Evolutionary conservation across 495 filamentous ascomycete genomes (phyloP), one percentile per base, ranked within the genome.

Genomic region (Evansstolkia leycettana): DNA sequence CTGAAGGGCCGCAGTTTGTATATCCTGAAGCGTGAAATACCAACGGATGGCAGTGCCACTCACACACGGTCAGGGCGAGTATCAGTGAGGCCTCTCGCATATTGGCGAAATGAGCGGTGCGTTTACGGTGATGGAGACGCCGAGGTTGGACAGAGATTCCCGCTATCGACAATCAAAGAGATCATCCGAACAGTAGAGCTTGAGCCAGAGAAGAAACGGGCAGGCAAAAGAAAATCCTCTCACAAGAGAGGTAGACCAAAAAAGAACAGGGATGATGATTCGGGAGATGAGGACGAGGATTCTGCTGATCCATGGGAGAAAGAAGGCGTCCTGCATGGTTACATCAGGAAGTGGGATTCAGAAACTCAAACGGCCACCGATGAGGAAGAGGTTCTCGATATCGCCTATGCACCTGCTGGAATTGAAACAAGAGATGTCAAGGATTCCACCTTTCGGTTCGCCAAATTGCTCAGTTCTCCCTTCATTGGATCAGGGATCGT

Each of bases 401-500:
- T 98, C 34, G 89, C 84, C 13, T 80, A 84, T 49, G 78, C 83
- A n/a, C 69, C 72, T 11, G 57, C 70, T 9, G 78, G 80, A 1
- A 82, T 98, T 37, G 64, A 81, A 36, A 80, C 85, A 0, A 70
- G 73, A 33, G 76, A 82, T 31, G 82, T 94, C 33, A 71, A 75
- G 42, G 76, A 73, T 46, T 77, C 75, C 15, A 72, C 72, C 12
- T 95, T 95, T 64, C 69, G 70, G 17, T 94, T 88, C 48, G 84
- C 83, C 8, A 95, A 95, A 60, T 78, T 86, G 28, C 70, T 88
- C 17, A 85, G 76, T 30, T 65, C 82, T 27, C 72, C 80, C 1
- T 94, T 90, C 62, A 82, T 94, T 45, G 88, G 86, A 25, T 75
- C 77, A 2, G 90, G 90, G 0, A 73, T 95, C 36, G 80, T 98